Evolutionary conservation across 2,329 filamentous ascomycete genomes (phyloP).

Genomic region (Hypoxylon sp.): DNA sequence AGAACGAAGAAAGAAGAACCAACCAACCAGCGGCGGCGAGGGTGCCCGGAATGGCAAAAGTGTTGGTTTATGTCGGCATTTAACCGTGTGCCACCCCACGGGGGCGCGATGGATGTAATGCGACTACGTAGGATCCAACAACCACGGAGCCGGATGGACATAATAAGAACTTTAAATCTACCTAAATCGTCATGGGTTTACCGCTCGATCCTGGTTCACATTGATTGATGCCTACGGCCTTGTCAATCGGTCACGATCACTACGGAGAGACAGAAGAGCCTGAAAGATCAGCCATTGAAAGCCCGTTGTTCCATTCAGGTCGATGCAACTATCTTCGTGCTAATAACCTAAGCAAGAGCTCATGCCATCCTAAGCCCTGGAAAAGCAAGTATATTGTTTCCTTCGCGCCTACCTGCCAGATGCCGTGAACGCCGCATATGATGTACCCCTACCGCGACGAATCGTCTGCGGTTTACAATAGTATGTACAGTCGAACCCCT

Average conservation of each 20-base stretch:
- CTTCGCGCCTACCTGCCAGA: conserved; percentile 16
- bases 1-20: not conserved
- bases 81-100: not conserved
- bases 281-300: not conserved
- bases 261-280: not conserved
- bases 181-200: not conserved
- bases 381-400: conserved; percentile 16
- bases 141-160: not conserved
- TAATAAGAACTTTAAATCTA: conserved; percentile 12
- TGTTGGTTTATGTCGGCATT: conserved; percentile 4
- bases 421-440: conserved; percentile 36
- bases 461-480: conserved; percentile 14
- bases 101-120: not conserved
- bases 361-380: conserved; percentile 21
- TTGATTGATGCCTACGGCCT: not conserved
- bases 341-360: conserved; percentile 31
- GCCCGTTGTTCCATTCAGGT: not conserved
- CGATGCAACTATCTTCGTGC: conserved; percentile 19
- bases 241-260: too few relatives aligned
- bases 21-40: conserved; percentile 25
- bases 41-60: conserved; percentile 22
- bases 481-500: conserved; percentile 23
- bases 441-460: conserved; percentile 16
- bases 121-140: not conserved
- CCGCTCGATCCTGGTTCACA: not conserved